Conservation (phyloP, 805 yeast genomes). For the Cyberlindnera misumaiensis region DNA sequence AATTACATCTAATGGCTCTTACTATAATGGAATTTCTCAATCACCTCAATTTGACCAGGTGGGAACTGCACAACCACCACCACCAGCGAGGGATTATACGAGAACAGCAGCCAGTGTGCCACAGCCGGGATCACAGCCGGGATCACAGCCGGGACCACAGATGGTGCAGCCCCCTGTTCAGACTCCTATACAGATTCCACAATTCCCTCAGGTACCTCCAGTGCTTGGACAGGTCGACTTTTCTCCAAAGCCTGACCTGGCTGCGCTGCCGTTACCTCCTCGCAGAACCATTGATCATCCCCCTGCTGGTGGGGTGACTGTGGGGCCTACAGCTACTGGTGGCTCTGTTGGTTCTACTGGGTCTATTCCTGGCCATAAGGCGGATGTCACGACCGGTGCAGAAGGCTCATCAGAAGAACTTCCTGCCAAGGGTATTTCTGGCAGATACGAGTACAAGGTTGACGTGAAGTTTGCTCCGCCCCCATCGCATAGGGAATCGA, state of each 20-base stretch:
- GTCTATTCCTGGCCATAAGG: neutral
- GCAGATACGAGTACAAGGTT: constrained; percentile 28
- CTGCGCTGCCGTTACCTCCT: constrained; percentile 15
- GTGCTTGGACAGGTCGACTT: neutral
- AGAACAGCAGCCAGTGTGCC: constrained; percentile 7
- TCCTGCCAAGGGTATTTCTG: constrained; percentile 26
- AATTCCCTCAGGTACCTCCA: too few species aligned
- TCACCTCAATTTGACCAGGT: neutral
- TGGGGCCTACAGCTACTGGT: neutral
- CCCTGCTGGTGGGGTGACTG: neutral
- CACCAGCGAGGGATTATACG: constrained; percentile 10
- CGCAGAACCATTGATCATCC: neutral
- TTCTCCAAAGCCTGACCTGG: constrained; percentile 18
- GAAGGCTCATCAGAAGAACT: constrained; percentile 10
- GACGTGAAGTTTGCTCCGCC: constrained; percentile 28
- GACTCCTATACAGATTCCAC: too few species aligned
- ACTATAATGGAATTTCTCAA: neutral
- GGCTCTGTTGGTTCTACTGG: neutral
- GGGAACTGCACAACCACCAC: constrained; percentile 5
- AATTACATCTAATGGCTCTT: too few species aligned
- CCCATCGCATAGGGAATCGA: constrained; percentile 5
- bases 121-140: neutral
- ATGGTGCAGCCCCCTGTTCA: too few species aligned
- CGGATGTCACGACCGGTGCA: neutral
- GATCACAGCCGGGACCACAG: too few species aligned